phyloP scores from a whole-genome alignment of 2,329 filamentous ascomycete genomes.

The Calonectria crousiana region DNA sequence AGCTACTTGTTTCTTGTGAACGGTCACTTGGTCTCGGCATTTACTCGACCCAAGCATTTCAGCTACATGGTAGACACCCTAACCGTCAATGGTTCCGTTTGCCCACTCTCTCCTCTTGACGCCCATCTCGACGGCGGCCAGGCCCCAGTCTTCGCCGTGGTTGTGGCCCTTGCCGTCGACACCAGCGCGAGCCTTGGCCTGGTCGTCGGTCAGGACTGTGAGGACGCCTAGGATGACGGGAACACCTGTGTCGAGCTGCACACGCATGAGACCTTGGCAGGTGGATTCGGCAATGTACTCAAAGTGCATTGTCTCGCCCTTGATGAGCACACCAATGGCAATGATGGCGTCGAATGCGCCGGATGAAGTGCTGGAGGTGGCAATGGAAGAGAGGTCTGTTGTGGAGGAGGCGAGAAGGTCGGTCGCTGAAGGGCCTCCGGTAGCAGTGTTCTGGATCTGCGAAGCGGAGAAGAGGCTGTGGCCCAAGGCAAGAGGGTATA shows the following conservation, averaged over 20 bases:
- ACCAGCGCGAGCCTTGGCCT: slow-evolving; percentile 87
- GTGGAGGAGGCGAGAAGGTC: slow-evolving; percentile 80
- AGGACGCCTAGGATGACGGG: slow-evolving; percentile 94
- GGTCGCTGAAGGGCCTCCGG: slow-evolving; percentile 74
- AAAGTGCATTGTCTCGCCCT: slow-evolving; percentile 99
- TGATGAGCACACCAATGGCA: slow-evolving; percentile 95
- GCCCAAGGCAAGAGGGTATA: background rate
- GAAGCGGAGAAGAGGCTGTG: slow-evolving; percentile 84
- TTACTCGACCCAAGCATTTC: slow-evolving; percentile 10
- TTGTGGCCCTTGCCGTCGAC: slow-evolving; percentile 79
- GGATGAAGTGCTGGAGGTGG: slow-evolving; percentile 55
- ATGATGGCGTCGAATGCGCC: slow-evolving; percentile 92
- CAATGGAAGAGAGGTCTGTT: slow-evolving; percentile 72
- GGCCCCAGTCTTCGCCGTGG: slow-evolving; percentile 96
- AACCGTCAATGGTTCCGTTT: slow-evolving; percentile 71
- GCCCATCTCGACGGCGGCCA: slow-evolving; percentile 93
- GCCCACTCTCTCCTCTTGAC: slow-evolving; percentile 89
- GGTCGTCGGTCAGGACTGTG: slow-evolving; percentile 89
- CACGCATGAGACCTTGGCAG: slow-evolving; percentile 91
- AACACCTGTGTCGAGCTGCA: slow-evolving; percentile 89
- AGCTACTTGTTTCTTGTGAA: background rate
- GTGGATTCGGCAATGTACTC: slow-evolving; percentile 97
- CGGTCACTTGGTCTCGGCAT: background rate
- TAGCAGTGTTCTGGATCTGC: slow-evolving; percentile 81
- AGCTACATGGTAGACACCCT: slow-evolving; percentile 13